phyloP scores from a whole-genome alignment of 176 grass and related monocot genomes.

The Carex littledalei region DNA sequence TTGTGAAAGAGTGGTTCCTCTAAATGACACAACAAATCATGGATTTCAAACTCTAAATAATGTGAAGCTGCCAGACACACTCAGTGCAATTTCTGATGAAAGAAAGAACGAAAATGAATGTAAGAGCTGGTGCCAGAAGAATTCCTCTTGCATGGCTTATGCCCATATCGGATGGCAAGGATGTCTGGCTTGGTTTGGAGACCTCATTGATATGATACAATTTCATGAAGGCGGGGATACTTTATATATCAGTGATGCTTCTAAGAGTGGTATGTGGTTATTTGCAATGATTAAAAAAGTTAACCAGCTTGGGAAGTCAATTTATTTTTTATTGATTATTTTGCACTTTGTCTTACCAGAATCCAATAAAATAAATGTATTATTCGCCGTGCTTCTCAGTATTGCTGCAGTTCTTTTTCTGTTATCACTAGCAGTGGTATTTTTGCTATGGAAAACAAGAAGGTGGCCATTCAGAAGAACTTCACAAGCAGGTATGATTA shows the following conservation, averaged over 20 bases:
- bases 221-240: not conserved
- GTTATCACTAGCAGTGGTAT: not conserved
- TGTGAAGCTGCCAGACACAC: conserved; percentile 7
- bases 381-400: not conserved
- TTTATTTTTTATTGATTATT: not conserved
- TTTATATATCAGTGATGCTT: conserved; percentile 15
- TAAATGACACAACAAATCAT: not conserved
- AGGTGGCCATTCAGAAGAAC: not conserved
- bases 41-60: not conserved
- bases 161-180: conserved; percentile 5
- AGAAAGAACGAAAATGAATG: not conserved
- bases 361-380: not conserved
- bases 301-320: not conserved
- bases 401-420: not conserved
- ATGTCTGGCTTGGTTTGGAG: conserved; percentile 8
- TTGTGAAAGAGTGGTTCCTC: not conserved
- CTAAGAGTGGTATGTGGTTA: not conserved
- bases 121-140: not conserved
- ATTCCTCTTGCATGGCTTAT: conserved; percentile 5
- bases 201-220: not conserved
- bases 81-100: not conserved
- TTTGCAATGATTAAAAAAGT: not conserved
- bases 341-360: not conserved
- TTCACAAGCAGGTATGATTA: not conserved
- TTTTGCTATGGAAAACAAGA: not conserved